Base-by-base conservation (phyloP, 306 rosid species). In the Cucurbita moschata region DNA sequence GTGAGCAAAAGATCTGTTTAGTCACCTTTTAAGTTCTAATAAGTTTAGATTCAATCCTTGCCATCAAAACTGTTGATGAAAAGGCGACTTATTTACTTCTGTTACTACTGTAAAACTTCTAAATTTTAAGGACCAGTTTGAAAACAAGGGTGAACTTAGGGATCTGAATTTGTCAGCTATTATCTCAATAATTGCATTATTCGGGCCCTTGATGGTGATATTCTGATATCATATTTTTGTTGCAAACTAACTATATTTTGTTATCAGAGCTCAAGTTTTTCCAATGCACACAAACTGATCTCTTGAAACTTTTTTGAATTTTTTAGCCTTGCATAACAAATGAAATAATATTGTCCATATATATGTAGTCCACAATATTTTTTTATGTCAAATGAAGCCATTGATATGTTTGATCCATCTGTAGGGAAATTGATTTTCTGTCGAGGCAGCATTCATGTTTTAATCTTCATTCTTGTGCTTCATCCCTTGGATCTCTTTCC, bases 401-500 rank as follows among this genome's bases (percentile, higher is more conserved):
- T 72, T 80, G 73, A 59, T 77, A 59, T 69, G 40, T 38, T 43
- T 49, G 74, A 43, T 53, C 75, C 79, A 43, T 81, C 73, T 79
- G 73, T 53, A 93, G 99, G 99, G 99, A 94, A 83, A 81, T 94
- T 85, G 97, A 94, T 86, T 85, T 89, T 71, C 79, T 94, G 81
- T 84, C 92, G 6, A 83, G 96, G 79, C 87, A 85, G 72, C 97
- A 94, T 79, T 78, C 92, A 8, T 89, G 92, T 83, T 90, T 86
- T 83, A 94, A 90, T 87, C 97, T 94, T 71, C 91, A 71, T 78
- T 90, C 97, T 1, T 90, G 97, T 83, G 88, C 92, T 71, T 87
- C 97, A 74, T 89, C 99, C 15, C 99, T 94, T 64, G 96, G 90
- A 79, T 91, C 97, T 67, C 99, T 94, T 76, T 94, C 97, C 76